Base-by-base conservation (phyloP, 768 basidiomycete species). In the Termitomyces heimii region DNA sequence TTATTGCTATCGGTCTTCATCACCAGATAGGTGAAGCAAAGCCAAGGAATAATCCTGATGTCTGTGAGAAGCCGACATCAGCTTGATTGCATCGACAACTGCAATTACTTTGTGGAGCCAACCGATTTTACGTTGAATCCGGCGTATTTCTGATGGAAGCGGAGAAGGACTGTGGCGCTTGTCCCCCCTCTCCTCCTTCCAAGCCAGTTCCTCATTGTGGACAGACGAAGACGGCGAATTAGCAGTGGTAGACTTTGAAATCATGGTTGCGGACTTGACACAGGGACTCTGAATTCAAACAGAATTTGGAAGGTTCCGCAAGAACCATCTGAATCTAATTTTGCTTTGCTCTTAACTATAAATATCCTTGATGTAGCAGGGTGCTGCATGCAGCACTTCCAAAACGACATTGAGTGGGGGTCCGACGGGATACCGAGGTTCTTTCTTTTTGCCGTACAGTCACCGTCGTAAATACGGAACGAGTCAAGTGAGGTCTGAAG, bases 1-100 rank as follows among this genome's bases (percentile, higher is more conserved):
- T 61, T 61, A 39, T 61, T 61, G 29, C 55, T 24, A 20, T 61
- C 60, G 24, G 54, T 61, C n/a, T 57, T 53, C 60, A 61, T 61
- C 4, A 61, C 39, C 14, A 61, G 56, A 31, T 61, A 58, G 10
- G 60, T 61, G 35, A 61, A 53, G 49, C 60, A 61, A 51, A 61
- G 50, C 56, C 56, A 61, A 42, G 60, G 60, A 16, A 61, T 29
- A 10, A 61, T 45, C 50, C 60, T 54, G 14, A 61, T 1, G 32
- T 61, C 60, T 61, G n/a, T 26, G 9, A 40, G 14, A 24, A n/a
- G 29, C 28, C 32, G 18, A 53, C 1, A n/a, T 45, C 14, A 44
- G 18, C 18, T 53, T 16, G 5, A 28, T 4, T 10, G 40, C 5
- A 29, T 37, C 10, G n/a, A 29, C 13, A 13, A 44, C 20, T 26